phyloP scores from a whole-genome alignment of 108 stramenopile species.

The Skeletonema tropicum region DNA sequence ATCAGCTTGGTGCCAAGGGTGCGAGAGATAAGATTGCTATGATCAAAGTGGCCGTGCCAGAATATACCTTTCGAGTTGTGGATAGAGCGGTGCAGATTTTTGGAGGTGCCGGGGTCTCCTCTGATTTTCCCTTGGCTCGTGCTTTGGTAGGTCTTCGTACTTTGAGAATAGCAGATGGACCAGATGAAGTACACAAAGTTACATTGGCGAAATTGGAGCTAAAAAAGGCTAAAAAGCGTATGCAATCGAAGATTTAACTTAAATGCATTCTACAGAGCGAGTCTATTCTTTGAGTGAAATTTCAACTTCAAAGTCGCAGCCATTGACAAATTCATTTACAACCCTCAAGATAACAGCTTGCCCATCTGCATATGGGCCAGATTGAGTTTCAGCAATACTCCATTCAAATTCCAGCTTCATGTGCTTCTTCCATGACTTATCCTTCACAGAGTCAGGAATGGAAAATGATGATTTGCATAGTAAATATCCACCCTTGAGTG shows the following conservation, averaged over 20 bases:
- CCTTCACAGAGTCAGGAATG: constrained; percentile 12
- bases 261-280: not conserved
- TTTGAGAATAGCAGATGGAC: constrained; percentile 95
- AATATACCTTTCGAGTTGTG: constrained; percentile 70
- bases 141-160: constrained; percentile 84
- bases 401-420: constrained; percentile 33
- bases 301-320: constrained; percentile 26
- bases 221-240: constrained; percentile 46
- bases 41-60: constrained; percentile 92
- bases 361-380: constrained; percentile 10
- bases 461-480: constrained; percentile 25
- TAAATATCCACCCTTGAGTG: constrained; percentile 31
- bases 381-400: constrained; percentile 26
- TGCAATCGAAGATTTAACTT: constrained; percentile 14
- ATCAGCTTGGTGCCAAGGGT: constrained; percentile 56
- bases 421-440: constrained; percentile 14
- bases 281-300: not conserved
- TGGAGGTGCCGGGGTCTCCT: constrained; percentile 91
- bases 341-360: constrained; percentile 30
- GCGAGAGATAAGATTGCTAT: constrained; percentile 80
- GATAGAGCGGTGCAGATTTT: constrained; percentile 92
- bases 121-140: constrained; percentile 77
- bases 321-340: constrained; percentile 30
- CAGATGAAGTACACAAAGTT: constrained; percentile 92
- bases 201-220: constrained; percentile 77